Base-by-base conservation (phyloP, 176 grass and related monocot species). In the Hordeum vulgare region DNA sequence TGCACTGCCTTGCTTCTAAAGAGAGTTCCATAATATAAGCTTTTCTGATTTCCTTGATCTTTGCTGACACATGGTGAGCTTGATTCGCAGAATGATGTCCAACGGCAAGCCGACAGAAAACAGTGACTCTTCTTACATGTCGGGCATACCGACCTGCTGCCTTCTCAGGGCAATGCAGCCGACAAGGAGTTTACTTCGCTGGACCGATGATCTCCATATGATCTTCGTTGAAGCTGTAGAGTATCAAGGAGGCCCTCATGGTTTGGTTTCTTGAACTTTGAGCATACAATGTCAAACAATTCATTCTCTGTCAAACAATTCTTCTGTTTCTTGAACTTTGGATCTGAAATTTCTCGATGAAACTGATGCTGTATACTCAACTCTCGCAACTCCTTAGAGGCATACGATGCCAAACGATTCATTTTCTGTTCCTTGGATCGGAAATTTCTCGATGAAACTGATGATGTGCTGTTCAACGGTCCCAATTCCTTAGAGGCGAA, bases 211-310 rank as follows among this genome's bases (percentile, higher is more conserved):
- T 76, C 82, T 88, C 71, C 89, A 91, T 75, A 82, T 34, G 36
- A 66, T 82, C 24, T 90, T 90, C 74, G 84, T 90, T 58, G 41
- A 79, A 58, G 75, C 80, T 54, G 88, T 83, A 62, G 80, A 68
- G 0, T 57, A 66, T 41, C 79, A 61, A 71, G 88, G 88, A 86
- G 88, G 88, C 51, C 80, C 84, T 35, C 71, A 82, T 83, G 84
- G 88, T 90, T 83, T 78, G 83, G 34, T 23, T 79, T 63, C 77
- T 84, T 31, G 33, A 42, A 26, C 57, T 64, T 80, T 56, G 42
- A 74, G 9, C 81, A 26, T 44, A 59, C 14, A 20, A 24, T 71
- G n/a, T 41, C 13, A 24, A 23, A 28, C 40, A 13, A 41, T 5
- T 23, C 23, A 20, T 27, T 51, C 36, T 64, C 44, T 8, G 1